These are phyloP conservation scores for Yarrowia sp. DNA, from an alignment of 805 yeast genomes.

Conservation along the genomic window DNA sequence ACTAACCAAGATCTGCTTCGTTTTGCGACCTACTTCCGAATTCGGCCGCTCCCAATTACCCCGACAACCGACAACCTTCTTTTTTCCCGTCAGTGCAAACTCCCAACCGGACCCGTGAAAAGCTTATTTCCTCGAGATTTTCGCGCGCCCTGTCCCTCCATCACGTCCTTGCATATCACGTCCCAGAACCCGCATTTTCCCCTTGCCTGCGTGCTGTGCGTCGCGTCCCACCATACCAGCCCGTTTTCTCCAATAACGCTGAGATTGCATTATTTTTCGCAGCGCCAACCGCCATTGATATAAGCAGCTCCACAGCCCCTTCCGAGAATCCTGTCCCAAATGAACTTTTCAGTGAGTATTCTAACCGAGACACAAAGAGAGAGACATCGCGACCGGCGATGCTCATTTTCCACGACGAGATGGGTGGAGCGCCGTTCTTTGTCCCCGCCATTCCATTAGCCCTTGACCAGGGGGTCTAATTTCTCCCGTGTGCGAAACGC, in stretches of 20 bases:
- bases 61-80: slow-evolving; percentile 18
- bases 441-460: slow-evolving; percentile 17
- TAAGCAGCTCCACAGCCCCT: slow-evolving; percentile 10
- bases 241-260: slow-evolving; percentile 20
- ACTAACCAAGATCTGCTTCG: slow-evolving; percentile 24
- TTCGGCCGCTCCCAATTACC: slow-evolving; percentile 6
- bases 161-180: slow-evolving; percentile 24
- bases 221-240: slow-evolving; percentile 27
- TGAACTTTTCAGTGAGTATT: slow-evolving; percentile 20
- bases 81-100: background rate
- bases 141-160: slow-evolving; percentile 13
- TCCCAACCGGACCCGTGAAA: slow-evolving; percentile 14
- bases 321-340: background rate
- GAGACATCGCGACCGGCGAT: no score
- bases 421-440: no score
- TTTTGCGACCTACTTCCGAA: slow-evolving; percentile 8
- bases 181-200: slow-evolving; percentile 13
- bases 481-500: background rate
- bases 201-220: slow-evolving; percentile 26
- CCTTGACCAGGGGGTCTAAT: background rate
- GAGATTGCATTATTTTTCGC: slow-evolving; percentile 15
- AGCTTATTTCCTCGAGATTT: background rate
- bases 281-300: background rate
- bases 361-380: no score
- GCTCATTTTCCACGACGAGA: no score